These are phyloP conservation scores for Astrothelium subdiscretum DNA, from an alignment of 495 filamentous ascomycete species.

Conservation along the genomic window DNA sequence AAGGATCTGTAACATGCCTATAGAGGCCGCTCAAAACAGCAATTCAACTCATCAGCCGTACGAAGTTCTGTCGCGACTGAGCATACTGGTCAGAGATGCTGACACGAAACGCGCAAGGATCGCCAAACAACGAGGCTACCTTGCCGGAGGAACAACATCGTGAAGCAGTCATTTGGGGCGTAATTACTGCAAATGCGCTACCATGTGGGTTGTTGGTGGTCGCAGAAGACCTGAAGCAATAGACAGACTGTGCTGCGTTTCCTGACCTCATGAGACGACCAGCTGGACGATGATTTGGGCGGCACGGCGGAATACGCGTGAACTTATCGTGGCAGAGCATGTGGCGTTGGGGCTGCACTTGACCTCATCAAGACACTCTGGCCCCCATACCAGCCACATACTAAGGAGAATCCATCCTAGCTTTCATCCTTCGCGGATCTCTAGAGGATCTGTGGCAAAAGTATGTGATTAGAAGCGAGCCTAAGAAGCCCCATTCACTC, in stretches of 20 bases:
- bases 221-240: neutral
- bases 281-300: neutral
- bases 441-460: too few species aligned
- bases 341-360: neutral
- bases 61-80: neutral
- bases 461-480: too few species aligned
- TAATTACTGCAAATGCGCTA: neutral
- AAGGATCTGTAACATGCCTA: neutral
- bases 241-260: neutral
- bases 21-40: neutral
- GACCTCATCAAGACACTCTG: neutral
- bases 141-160: neutral
- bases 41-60: neutral
- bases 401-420: too few species aligned
- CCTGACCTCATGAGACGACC: neutral
- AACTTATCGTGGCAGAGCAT: neutral
- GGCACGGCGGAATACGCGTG: neutral
- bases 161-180: neutral
- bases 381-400: neutral
- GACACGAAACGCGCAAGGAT: neutral
- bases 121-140: neutral
- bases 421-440: too few species aligned
- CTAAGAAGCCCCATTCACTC: too few species aligned
- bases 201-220: neutral
- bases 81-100: neutral